Evolutionary conservation across 768 basidiomycete genomes (phyloP).

Genomic region (Hypholoma sublateritium): DNA sequence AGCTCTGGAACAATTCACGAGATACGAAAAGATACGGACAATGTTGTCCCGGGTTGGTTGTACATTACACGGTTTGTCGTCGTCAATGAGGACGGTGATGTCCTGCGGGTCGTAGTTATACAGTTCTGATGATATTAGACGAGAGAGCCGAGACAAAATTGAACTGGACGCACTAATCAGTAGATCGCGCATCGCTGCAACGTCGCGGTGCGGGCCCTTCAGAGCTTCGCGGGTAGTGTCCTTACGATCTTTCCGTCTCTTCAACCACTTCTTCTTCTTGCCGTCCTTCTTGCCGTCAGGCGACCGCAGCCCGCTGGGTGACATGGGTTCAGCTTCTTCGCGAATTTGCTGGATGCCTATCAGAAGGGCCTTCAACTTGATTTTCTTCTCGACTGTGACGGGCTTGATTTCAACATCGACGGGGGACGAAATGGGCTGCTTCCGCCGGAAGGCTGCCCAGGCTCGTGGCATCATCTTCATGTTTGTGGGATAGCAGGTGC

Average conservation of each 20-base stretch:
- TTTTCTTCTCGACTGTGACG: slow-evolving; percentile 3
- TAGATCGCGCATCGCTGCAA: slow-evolving; percentile 29
- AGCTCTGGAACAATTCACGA: background rate
- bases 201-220: slow-evolving; percentile 39
- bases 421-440: too few species aligned
- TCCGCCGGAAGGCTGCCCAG: too few species aligned
- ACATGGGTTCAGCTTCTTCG: slow-evolving; percentile 1
- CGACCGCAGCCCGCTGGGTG: background rate
- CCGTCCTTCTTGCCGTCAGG: background rate
- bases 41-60: slow-evolving; percentile 46
- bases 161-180: slow-evolving; percentile 30
- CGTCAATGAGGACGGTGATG: slow-evolving; percentile 46
- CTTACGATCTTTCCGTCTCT: slow-evolving; percentile 6
- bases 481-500: background rate
- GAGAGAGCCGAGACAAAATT: background rate
- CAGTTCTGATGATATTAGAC: slow-evolving; percentile 7
- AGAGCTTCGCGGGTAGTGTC: slow-evolving; percentile 16
- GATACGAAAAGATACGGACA: slow-evolving; percentile 26
- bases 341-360: slow-evolving; percentile 34
- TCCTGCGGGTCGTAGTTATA: slow-evolving; percentile 38
- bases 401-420: background rate
- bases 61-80: slow-evolving; percentile 23
- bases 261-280: slow-evolving; percentile 13
- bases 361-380: slow-evolving; percentile 33
- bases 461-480: background rate